phyloP scores from a whole-genome alignment of 2,329 filamentous ascomycete genomes.

The Fusarium solani-melongenae region DNA sequence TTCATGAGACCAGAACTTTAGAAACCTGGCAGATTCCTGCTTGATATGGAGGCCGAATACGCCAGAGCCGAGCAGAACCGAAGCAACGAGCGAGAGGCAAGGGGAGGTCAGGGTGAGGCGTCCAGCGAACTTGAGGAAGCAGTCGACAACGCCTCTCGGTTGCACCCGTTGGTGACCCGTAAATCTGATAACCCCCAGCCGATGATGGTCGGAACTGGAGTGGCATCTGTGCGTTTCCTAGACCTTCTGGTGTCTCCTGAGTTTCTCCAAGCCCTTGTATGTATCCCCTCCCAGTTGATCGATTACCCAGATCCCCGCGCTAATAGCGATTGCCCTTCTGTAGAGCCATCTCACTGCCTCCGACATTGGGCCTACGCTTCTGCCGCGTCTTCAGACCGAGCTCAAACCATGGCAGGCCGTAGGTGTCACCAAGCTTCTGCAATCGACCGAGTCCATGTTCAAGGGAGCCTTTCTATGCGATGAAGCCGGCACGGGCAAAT shows the following conservation, averaged over 20 bases:
- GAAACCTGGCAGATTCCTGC: no score
- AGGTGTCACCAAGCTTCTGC: background rate
- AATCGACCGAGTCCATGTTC: background rate
- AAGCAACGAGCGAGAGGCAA: no score
- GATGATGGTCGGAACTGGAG: no score
- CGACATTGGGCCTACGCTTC: background rate
- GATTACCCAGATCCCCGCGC: background rate
- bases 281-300: background rate
- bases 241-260: background rate
- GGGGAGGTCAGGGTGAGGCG: no score
- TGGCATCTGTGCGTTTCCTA: background rate
- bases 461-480: background rate
- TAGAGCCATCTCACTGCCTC: background rate
- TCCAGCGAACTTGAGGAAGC: no score
- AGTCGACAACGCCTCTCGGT: no score
- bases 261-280: background rate
- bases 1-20: no score
- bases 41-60: no score
- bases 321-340: background rate
- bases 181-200: no score
- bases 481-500: background rate
- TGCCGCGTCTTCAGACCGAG: background rate
- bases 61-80: no score
- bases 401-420: background rate
- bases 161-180: no score